Evolutionary conservation across 306 rosid genomes (phyloP).

Genomic region (Quercus variabilis): DNA sequence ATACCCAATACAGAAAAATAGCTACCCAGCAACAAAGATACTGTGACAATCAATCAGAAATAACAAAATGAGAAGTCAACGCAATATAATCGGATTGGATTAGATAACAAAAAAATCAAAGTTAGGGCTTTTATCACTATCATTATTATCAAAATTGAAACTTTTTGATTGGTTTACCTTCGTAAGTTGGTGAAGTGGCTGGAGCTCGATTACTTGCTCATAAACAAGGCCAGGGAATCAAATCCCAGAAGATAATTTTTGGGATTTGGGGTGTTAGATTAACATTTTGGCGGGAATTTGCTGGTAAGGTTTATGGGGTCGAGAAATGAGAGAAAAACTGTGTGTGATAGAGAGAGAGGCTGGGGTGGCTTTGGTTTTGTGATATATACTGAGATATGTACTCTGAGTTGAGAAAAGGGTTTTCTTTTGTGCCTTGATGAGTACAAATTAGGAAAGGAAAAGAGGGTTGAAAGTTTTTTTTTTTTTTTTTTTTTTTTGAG

Average conservation of each 20-base stretch:
- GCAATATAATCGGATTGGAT: conserved; percentile 13
- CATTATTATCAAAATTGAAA: too few relatives aligned
- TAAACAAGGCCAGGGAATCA: conserved; percentile 3
- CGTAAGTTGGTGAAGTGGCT: conserved; percentile 34
- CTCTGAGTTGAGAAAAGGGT: too few relatives aligned
- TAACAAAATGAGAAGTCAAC: conserved; percentile 20
- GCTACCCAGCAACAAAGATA: neutral
- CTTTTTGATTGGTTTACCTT: conserved; percentile 36
- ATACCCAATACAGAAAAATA: neutral
- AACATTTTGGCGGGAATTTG: conserved; percentile 15
- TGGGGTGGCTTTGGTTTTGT: too few relatives aligned
- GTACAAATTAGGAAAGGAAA: too few relatives aligned
- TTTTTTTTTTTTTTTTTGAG: too few relatives aligned
- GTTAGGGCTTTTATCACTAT: conserved; percentile 27
- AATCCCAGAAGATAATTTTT: neutral
- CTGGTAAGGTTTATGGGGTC: neutral
- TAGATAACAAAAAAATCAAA: conserved; percentile 5
- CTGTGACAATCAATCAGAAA: neutral
- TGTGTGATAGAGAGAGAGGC: too few relatives aligned
- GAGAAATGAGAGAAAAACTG: neutral
- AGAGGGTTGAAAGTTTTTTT: too few relatives aligned
- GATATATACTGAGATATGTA: too few relatives aligned
- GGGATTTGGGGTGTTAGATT: neutral
- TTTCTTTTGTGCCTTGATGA: too few relatives aligned
- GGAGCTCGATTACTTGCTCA: conserved; percentile 41